Evolutionary conservation across 2,329 filamentous ascomycete species (phyloP).

Genomic region (Elsinoe fawcettii): DNA sequence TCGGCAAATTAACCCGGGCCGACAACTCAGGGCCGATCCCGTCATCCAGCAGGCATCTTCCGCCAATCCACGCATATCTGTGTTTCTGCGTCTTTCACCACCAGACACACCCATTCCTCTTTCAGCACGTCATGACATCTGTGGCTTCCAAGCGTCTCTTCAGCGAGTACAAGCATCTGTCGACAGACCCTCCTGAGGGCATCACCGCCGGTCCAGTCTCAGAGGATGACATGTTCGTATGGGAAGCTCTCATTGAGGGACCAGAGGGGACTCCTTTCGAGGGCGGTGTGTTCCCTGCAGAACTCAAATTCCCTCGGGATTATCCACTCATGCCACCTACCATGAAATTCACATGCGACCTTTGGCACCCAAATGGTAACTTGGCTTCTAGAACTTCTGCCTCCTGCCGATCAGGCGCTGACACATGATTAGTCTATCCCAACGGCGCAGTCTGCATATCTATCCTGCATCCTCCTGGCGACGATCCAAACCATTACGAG

Average conservation of each 20-base stretch:
- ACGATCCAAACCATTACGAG: slow-evolving; percentile 98
- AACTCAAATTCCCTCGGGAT: slow-evolving; percentile 89
- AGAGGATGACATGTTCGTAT: slow-evolving; percentile 91
- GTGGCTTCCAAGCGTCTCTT: slow-evolving; percentile 71
- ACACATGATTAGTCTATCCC: slow-evolving; percentile 61
- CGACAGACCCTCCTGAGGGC: slow-evolving; percentile 91
- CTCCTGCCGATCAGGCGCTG: background rate
- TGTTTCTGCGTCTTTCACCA: background rate
- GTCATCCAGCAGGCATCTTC: slow-evolving; percentile 1
- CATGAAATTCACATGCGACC: slow-evolving; percentile 89
- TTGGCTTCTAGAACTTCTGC: slow-evolving; percentile 14
- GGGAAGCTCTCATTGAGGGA: slow-evolving; percentile 94
- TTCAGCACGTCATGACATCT: slow-evolving; percentile 25
- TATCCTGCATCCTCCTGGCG: slow-evolving; percentile 92
- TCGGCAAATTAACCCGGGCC: background rate
- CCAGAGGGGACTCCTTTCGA: slow-evolving; percentile 94
- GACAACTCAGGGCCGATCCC: background rate
- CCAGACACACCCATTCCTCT: background rate
- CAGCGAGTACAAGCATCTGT: slow-evolving; percentile 90
- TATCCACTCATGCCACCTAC: slow-evolving; percentile 93
- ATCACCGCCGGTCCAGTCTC: slow-evolving; percentile 89
- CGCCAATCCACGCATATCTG: background rate
- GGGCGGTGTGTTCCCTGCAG: slow-evolving; percentile 89
- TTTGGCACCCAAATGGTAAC: slow-evolving; percentile 94
- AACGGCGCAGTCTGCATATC: slow-evolving; percentile 93